Base-by-base conservation (phyloP, 1,284 basidiomycete genomes). In the Neonothopanus nambi region DNA sequence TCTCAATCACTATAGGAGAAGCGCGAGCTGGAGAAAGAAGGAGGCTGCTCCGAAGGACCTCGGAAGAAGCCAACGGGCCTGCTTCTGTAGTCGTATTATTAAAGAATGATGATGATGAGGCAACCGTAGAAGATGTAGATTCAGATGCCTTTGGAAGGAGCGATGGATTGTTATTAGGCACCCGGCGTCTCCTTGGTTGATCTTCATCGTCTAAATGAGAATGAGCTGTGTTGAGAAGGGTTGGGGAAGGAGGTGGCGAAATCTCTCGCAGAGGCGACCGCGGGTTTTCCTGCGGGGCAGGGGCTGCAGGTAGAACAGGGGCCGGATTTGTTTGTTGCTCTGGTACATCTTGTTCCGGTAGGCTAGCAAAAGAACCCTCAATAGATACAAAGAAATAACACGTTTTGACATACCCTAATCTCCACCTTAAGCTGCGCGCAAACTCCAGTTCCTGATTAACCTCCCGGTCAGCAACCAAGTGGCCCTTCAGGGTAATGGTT, bases 401-500 rank as follows among this genome's bases (percentile, higher is more conserved):
- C 48, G 43, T 46, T 23, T 33, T 30, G 9, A 67, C 78, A 57
- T 60, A 90, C 90, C 85, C 81, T 59, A 90, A 66, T 54, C 88
- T 78, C 41, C 67, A 61, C 46, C 76, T 76, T 23, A 92, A 71
- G 28, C 78, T 73, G 40, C 74, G 73, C 3, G 79, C 68, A 62
- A 92, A 88, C 43, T 82, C 70, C 1, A 65, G 63, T 43, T 79
- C 76, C 52, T 79, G 81, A 38, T 74, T 61, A 7, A 61, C 69
- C 26, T 88, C 81, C n/a, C 80, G 74, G 51, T 89, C 85, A 39
- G 79, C 78, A 6, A 77, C 79, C 55, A 71, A 68, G 56, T 82
- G 76, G 1, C 85, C 87, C 57, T 83, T 76, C 49, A 89, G 59
- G 2, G 66, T 67, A 13, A 87, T 73, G n/a, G 76, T 81, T 13